Evolutionary conservation across 108 stramenopile genomes (phyloP).

Genomic region (Nitzschia sp.): DNA sequence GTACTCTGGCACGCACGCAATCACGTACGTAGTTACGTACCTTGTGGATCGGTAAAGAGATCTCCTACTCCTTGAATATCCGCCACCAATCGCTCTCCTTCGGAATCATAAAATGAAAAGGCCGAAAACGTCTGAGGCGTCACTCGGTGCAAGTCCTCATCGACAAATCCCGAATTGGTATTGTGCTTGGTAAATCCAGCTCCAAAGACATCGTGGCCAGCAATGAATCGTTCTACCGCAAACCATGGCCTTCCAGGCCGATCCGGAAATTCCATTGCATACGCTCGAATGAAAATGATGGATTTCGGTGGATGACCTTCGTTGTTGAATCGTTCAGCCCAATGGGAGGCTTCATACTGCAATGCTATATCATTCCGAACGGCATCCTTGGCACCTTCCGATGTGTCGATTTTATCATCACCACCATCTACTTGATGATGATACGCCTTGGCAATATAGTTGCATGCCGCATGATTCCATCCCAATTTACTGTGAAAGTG

Average conservation of each 20-base stretch:
- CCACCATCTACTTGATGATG: constrained; percentile 47
- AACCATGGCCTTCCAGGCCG: constrained; percentile 65
- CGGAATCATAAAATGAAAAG: constrained; percentile 71
- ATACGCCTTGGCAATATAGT: constrained; percentile 80
- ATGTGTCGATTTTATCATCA: constrained; percentile 49
- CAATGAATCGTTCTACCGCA: constrained; percentile 81
- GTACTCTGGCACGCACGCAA: no score
- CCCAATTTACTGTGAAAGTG: constrained; percentile 74
- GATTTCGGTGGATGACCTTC: constrained; percentile 59
- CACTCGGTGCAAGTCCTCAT: constrained; percentile 57
- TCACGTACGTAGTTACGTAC: not conserved
- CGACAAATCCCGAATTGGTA: constrained; percentile 82
- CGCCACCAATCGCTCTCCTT: constrained; percentile 80
- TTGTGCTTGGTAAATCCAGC: constrained; percentile 84
- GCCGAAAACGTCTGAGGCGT: constrained; percentile 87
- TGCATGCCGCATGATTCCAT: constrained; percentile 70
- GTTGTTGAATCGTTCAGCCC: constrained; percentile 80
- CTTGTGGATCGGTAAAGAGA: constrained; percentile 89
- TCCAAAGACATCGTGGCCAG: constrained; percentile 61
- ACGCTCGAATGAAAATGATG: constrained; percentile 76
- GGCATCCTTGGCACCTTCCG: constrained; percentile 54
- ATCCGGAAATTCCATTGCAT: constrained; percentile 78
- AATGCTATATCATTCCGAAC: constrained; percentile 72
- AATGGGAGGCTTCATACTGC: constrained; percentile 79
- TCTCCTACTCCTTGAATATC: constrained; percentile 90